Base-by-base conservation (phyloP, 225 moss, liverwort and hornwort genomes). In the Physcomitrellopsis africana region DNA sequence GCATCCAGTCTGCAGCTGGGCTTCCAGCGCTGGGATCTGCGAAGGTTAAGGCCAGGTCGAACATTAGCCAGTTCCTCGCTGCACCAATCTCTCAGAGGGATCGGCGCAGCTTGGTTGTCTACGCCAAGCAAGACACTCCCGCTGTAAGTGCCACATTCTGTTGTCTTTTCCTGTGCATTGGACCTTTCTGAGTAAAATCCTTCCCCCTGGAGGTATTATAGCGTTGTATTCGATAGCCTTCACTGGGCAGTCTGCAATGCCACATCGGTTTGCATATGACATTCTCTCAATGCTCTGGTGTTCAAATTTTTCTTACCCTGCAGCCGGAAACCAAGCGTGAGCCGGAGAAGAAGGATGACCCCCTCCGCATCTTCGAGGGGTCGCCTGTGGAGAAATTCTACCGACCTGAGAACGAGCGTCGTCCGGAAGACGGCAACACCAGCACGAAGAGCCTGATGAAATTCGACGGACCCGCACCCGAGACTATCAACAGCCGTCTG, bases 401-500 rank as follows among this genome's bases (percentile, higher is more conserved):
- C 32, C 84, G 93, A 9, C 93, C 93, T 0, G 93, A 96, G 65
- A 81, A 85, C 4, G 87, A 96, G 61, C 77, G 95, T 0, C 85
- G 93, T 0, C 95, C 91, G 0, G 95, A 96, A 43, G 23, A 74
- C 0, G 95, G 93, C 0, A 90, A 96, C 51, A 92, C 86, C 0
- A 59, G 63, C 10, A 55, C 81, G 4, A 0, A 37, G 0, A 93
- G 91, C 20, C 76, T 91, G 61, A 90, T 95, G 93, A 95, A 82
- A 14, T 93, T 91, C 29, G 94, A 95, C 49, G 92, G 92, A 9
- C 92, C 92, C 0, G 91, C 91, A 7, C 94, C 92, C 7, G 89
- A 95, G 73, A 95, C 91, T 0, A 93, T 95, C 72, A 91, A 95
- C 67, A 89, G 93, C 52, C 82, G 95, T 8, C 27, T 95, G 48